Base-by-base conservation (phyloP, 192 early-diverging fungal species). In the Diversispora epigaea region DNA sequence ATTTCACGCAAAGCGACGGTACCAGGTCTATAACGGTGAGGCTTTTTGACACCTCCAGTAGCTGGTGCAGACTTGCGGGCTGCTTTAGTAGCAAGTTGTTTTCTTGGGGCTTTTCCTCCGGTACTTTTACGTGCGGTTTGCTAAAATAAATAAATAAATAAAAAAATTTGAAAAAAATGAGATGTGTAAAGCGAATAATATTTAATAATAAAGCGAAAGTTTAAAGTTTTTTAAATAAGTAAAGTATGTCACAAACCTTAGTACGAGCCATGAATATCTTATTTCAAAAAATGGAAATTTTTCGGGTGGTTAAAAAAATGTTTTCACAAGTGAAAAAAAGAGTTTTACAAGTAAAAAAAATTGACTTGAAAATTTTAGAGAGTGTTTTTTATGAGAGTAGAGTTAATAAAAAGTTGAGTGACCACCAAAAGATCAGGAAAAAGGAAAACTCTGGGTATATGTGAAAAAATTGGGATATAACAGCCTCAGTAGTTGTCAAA, bases 31-130 rank as follows among this genome's bases (percentile, higher is more conserved):
- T 94, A 95, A 77, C 92, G 91, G 86, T 93, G 91, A 72, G 90
- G 89, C 84, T 91, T 91, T 94, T 96, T 96, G 81, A 98, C 96
- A 83, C 95, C 95, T 79, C 96, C 96, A 71, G 94, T 94, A 61
- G 93, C 88, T 76, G 84, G 81, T 11, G 96, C 95, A 12, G 94
- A 94, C 85, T 97, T 99, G 87, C 96, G 95, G 22, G 97, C 96
- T 52, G 93, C 95, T 93, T 95, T 95, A 85, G 94, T 94, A 68
- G 94, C 93, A 67, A 93, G 89, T 86, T 95, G 94, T 87, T 97
- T 98, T 80, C 97, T 93, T 67, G 96, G 96, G 21, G 95, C 95
- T 85, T 96, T 97, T 75, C 95, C 95, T 79, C 95, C 71, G 15
- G 71, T 73, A 73, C 71, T 73, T 47, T 73, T 73, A 47, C 71